A percentile compares a stretch with the other conserved stretches of the same genome.
These are phyloP conservation scores for Nemania abortiva DNA, from an alignment of 2,329 filamentous ascomycete genomes.

Conservation along the genomic window DNA sequence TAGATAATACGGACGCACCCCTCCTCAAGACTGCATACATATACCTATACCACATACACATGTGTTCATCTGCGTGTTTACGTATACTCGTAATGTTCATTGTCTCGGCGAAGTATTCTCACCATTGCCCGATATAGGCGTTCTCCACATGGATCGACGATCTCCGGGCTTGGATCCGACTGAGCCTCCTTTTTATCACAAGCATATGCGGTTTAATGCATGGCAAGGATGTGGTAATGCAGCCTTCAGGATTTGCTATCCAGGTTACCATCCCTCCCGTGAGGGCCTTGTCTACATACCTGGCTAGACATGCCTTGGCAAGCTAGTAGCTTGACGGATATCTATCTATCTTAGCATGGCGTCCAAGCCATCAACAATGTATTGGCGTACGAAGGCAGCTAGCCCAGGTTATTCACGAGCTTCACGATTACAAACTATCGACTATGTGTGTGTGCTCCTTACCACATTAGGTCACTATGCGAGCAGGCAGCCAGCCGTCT, in stretches of 20 bases:
- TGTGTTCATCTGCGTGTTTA: background rate
- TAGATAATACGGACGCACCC: conserved; percentile 4
- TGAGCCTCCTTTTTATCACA: conserved; percentile 21
- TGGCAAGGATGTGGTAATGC: conserved; percentile 11
- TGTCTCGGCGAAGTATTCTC: background rate
- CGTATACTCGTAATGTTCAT: background rate
- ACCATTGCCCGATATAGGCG: conserved; percentile 25
- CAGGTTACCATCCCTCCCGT: conserved; percentile 20
- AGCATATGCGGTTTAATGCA: conserved; percentile 14
- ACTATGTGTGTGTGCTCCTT: conserved; percentile 19
- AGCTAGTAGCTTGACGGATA: conserved; percentile 12
- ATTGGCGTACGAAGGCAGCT: conserved; percentile 8
- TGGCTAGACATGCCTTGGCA: conserved; percentile 21
- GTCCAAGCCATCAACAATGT: conserved; percentile 11
- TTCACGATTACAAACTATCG: conserved; percentile 17
- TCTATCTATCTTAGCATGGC: conserved; percentile 17
- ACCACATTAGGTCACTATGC: conserved; percentile 9
- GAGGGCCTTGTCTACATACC: conserved; percentile 4
- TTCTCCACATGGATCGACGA: background rate
- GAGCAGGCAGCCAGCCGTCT: conserved; percentile 12
- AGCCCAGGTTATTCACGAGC: conserved; percentile 26
- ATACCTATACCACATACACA: background rate
- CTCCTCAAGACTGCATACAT: background rate
- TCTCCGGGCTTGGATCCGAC: conserved; percentile 29
- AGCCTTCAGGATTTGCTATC: conserved; percentile 8